Conservation (phyloP, 1,284 basidiomycete genomes). For the Ceratobasidium papillatum region DNA sequence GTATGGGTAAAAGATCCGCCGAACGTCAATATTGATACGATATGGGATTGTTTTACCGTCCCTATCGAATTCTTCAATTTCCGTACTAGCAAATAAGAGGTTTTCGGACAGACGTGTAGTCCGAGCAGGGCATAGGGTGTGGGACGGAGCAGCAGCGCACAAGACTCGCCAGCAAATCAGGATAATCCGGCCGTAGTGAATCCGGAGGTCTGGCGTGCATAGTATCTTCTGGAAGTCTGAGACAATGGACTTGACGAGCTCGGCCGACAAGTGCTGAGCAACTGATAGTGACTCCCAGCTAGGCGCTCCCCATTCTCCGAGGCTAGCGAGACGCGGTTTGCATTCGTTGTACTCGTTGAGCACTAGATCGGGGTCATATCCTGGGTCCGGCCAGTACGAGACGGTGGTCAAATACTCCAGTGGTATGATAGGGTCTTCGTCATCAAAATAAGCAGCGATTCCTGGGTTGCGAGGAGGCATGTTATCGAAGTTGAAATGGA, state of each 20-base stretch:
- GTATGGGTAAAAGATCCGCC: not conserved
- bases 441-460: not conserved
- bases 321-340: not conserved
- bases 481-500: conserved; percentile 17
- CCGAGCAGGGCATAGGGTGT: not conserved
- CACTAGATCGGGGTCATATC: not conserved
- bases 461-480: not conserved
- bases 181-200: not conserved
- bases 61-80: not conserved
- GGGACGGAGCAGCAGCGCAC: conserved; percentile 1
- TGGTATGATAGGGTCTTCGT: not conserved
- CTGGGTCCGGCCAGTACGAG: not conserved
- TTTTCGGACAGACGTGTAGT: not conserved
- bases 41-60: not conserved
- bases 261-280: not conserved
- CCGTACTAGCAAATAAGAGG: not conserved
- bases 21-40: not conserved
- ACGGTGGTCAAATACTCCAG: not conserved
- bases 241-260: not conserved
- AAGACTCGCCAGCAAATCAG: conserved; percentile 5
- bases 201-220: not conserved
- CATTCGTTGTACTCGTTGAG: not conserved
- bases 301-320: not conserved
- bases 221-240: not conserved
- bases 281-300: conserved; percentile 10